Conservation (phyloP, 768 basidiomycete species). For the Auriscalpium vulgare region DNA sequence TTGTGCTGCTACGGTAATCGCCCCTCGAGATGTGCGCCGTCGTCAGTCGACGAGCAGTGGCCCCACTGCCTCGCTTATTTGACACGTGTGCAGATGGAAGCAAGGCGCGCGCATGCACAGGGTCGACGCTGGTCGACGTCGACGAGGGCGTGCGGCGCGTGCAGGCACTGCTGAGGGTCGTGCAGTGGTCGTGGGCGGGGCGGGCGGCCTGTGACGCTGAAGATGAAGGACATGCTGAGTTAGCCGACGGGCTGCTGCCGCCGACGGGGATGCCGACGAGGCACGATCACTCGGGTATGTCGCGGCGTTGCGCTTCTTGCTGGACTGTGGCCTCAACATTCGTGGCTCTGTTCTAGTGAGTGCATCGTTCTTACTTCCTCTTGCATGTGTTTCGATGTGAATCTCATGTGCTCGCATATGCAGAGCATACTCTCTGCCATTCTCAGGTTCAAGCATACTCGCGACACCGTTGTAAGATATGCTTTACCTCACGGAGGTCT, state of each 20-base stretch:
- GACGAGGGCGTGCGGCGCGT: slow-evolving; percentile 39
- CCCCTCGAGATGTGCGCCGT: slow-evolving; percentile 13
- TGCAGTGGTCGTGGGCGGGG: too few relatives aligned
- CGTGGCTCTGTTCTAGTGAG: background rate
- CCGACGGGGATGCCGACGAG: slow-evolving; percentile 49
- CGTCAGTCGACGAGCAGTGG: slow-evolving; percentile 3
- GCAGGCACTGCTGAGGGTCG: too few relatives aligned
- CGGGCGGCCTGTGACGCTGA: slow-evolving; percentile 65
- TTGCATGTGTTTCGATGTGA: too few relatives aligned
- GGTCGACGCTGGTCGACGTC: slow-evolving; percentile 16
- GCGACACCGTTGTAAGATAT: too few relatives aligned
- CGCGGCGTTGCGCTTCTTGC: background rate
- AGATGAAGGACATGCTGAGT: slow-evolving; percentile 76
- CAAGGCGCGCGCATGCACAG: slow-evolving; percentile 20
- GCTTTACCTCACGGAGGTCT: too few relatives aligned
- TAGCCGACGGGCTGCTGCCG: slow-evolving; percentile 56
- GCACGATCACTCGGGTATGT: slow-evolving; percentile 21
- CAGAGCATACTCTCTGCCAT: too few relatives aligned
- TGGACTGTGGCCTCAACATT: too few relatives aligned
- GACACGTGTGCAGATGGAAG: slow-evolving; percentile 12
- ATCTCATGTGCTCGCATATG: too few relatives aligned
- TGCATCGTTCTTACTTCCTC: background rate
- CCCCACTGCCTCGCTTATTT: slow-evolving; percentile 44
- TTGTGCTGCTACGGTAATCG: background rate
- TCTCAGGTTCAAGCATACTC: too few relatives aligned